phyloP scores from a whole-genome alignment of 129 eudicot species.

The Centella asiatica region DNA sequence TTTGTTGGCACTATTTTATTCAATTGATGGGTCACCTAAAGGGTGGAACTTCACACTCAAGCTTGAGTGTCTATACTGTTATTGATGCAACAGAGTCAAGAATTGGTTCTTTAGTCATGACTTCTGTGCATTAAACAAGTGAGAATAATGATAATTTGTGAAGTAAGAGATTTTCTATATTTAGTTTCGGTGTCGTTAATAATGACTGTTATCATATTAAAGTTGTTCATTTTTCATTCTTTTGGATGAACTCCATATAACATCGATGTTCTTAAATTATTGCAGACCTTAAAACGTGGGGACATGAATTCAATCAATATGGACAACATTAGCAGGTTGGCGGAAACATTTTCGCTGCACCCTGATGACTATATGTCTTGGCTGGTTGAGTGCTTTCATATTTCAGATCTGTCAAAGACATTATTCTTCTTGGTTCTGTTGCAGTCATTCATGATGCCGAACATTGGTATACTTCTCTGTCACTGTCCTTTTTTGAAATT shows the following conservation, averaged over 20 bases:
- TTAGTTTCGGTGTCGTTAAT: no score
- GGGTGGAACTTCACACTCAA: no score
- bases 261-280: constrained; percentile 3
- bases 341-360: constrained; percentile 41
- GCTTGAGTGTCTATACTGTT: no score
- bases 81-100: no score
- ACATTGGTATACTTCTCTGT: constrained; percentile 33
- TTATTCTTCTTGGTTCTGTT: constrained; percentile 57
- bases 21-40: no score
- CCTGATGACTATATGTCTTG: constrained; percentile 48
- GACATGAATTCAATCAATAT: constrained; percentile 40
- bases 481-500: constrained; percentile 1
- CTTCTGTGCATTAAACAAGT: no score
- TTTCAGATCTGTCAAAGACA: constrained; percentile 53
- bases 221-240: not conserved
- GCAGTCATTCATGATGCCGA: constrained; percentile 40
- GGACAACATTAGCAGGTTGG: constrained; percentile 48
- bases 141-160: no score
- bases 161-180: no score
- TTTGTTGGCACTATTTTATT: no score
- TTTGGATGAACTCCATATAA: not conserved
- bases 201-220: not conserved
- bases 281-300: constrained; percentile 40
- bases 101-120: no score
- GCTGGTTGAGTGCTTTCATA: constrained; percentile 54